Conservation (phyloP, 345 rosid species). For the Citrus reticulata region DNA sequence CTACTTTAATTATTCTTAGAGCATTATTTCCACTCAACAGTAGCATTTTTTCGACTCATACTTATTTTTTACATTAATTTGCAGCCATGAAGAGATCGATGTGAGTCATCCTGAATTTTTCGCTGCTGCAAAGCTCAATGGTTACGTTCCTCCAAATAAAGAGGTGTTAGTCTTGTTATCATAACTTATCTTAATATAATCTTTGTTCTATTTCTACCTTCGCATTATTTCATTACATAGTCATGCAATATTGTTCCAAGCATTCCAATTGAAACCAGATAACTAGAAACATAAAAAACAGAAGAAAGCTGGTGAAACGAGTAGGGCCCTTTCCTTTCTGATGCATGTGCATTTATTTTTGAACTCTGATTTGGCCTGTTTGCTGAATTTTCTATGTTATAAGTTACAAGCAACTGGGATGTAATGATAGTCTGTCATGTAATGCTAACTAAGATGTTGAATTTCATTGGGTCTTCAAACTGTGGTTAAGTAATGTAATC, state of each 20-base stretch:
- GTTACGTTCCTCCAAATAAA: constrained; percentile 81
- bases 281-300: neutral
- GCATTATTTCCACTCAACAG: neutral
- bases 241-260: neutral
- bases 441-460: neutral
- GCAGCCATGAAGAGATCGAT: constrained; percentile 90
- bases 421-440: neutral
- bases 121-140: constrained; percentile 81
- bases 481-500: neutral
- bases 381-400: neutral
- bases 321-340: neutral
- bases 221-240: neutral
- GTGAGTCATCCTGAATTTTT: constrained; percentile 96
- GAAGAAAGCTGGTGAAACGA: constrained; percentile 8
- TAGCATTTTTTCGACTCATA: neutral
- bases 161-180: constrained; percentile 44
- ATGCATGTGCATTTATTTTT: neutral
- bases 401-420: neutral
- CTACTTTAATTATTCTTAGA: neutral
- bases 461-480: neutral
- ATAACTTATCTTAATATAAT: constrained; percentile 3
- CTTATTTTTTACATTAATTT: constrained; percentile 16
- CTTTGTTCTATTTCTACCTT: neutral
- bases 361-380: neutral
- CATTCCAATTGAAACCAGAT: constrained; percentile 3